Evolutionary conservation across 1,284 basidiomycete genomes (phyloP).

Genomic region (Xanthoconium separans): DNA sequence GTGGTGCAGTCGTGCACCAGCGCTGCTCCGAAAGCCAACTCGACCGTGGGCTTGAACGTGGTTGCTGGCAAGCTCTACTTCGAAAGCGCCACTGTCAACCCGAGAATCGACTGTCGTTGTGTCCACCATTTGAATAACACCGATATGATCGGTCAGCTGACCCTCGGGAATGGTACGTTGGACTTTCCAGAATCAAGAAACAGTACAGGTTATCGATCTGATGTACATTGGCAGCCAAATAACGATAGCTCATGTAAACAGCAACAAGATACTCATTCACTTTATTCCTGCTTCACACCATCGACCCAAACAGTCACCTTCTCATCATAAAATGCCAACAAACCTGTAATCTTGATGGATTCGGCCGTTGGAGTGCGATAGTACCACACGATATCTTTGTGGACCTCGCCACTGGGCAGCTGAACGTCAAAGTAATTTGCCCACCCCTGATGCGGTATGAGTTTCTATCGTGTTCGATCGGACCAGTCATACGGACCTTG

Average conservation of each 20-base stretch:
- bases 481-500: constrained; percentile 43
- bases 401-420: constrained; percentile 42
- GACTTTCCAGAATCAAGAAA: too few relatives aligned
- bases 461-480: neutral
- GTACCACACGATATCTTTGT: constrained; percentile 61
- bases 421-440: constrained; percentile 58
- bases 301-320: constrained; percentile 68
- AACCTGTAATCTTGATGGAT: constrained; percentile 49
- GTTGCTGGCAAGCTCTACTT: too few relatives aligned
- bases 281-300: constrained; percentile 45
- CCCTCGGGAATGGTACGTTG: too few relatives aligned
- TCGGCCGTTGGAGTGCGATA: constrained; percentile 54
- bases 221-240: too few relatives aligned
- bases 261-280: neutral
- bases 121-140: too few relatives aligned
- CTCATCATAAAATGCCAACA: constrained; percentile 63
- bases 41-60: too few relatives aligned
- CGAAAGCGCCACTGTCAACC: too few relatives aligned
- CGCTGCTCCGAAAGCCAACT: too few relatives aligned
- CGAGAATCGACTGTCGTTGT: too few relatives aligned
- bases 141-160: too few relatives aligned
- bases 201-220: too few relatives aligned
- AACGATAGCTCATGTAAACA: neutral
- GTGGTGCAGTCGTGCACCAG: too few relatives aligned
- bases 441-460: constrained; percentile 44